Evolutionary conservation across 371 early-diverging fungal species (phyloP).

Genomic region (Syncephalastrum monosporum): DNA sequence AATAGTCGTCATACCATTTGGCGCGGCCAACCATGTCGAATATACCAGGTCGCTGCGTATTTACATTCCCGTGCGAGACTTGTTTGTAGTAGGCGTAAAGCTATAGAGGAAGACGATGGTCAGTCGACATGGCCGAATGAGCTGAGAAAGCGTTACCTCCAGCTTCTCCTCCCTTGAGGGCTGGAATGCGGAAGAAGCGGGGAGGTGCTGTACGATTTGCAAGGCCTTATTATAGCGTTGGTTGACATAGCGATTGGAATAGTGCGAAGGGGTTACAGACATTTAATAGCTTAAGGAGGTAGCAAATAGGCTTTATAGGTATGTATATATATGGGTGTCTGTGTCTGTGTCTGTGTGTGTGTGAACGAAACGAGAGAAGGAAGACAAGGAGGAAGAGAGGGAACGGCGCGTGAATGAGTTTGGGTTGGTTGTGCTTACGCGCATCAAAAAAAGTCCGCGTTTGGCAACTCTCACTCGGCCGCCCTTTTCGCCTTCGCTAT

Average conservation of each 20-base stretch:
- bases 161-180: constrained; percentile 42
- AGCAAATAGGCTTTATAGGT: too few species aligned
- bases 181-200: constrained; percentile 33
- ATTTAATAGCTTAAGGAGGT: too few species aligned
- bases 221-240: constrained; percentile 37
- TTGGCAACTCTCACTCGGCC: not conserved
- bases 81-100: constrained; percentile 50
- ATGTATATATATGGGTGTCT: too few species aligned
- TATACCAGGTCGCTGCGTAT: constrained; percentile 42
- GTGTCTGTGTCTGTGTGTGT: constrained; percentile 7
- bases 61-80: constrained; percentile 40
- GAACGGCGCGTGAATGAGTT: not conserved
- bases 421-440: not conserved
- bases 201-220: constrained; percentile 34
- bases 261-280: constrained; percentile 22
- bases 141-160: constrained; percentile 19
- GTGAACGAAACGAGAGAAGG: constrained; percentile 1
- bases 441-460: not conserved
- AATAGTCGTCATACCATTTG: constrained; percentile 33
- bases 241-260: constrained; percentile 25
- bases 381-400: constrained; percentile 10
- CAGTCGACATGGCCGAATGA: not conserved
- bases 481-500: not conserved
- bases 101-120: constrained; percentile 15
- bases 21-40: constrained; percentile 51